These are phyloP conservation scores for Psophocarpus tetragonolobus DNA, from an alignment of 306 rosid genomes.

Conservation along the genomic window DNA sequence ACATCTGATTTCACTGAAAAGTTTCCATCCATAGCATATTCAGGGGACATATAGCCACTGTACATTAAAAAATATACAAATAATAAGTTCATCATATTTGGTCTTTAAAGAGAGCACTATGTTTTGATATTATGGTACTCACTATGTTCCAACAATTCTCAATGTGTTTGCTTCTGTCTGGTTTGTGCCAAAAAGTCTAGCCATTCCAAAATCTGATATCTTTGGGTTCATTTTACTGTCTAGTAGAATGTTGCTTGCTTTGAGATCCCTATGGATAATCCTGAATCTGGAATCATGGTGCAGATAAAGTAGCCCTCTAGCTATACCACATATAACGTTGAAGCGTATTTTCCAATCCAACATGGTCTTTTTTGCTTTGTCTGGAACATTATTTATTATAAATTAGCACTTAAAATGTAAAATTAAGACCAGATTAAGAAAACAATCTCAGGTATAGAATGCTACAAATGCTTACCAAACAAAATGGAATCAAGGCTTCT, in stretches of 20 bases:
- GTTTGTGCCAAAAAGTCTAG: constrained; percentile 58
- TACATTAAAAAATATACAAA: neutral
- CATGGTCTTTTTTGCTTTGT: constrained; percentile 33
- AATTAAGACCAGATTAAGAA: neutral
- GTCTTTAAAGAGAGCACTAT: neutral
- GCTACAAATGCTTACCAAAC: constrained; percentile 51
- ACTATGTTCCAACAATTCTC: constrained; percentile 87
- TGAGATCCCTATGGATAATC: constrained; percentile 84
- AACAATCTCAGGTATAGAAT: neutral
- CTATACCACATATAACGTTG: constrained; percentile 65
- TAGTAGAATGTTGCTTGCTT: constrained; percentile 72
- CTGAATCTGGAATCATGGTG: constrained; percentile 76
- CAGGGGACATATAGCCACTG: constrained; percentile 87
- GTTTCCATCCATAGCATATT: constrained; percentile 73
- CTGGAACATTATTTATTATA: constrained; percentile 33
- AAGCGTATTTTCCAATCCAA: constrained; percentile 63
- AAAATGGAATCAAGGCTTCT: constrained; percentile 65
- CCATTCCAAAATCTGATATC: constrained; percentile 87
- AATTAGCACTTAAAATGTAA: neutral
- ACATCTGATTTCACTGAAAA: constrained; percentile 78
- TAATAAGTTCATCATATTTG: neutral
- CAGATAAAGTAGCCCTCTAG: constrained; percentile 75
- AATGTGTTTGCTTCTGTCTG: constrained; percentile 67
- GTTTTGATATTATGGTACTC: constrained; percentile 33
- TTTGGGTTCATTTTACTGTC: constrained; percentile 67